Percentiles rank a stretch among this genome's conserved stretches.
Conservation (phyloP, 2,329 filamentous ascomycete species). For the Pseudogymnoascus sp. region DNA sequence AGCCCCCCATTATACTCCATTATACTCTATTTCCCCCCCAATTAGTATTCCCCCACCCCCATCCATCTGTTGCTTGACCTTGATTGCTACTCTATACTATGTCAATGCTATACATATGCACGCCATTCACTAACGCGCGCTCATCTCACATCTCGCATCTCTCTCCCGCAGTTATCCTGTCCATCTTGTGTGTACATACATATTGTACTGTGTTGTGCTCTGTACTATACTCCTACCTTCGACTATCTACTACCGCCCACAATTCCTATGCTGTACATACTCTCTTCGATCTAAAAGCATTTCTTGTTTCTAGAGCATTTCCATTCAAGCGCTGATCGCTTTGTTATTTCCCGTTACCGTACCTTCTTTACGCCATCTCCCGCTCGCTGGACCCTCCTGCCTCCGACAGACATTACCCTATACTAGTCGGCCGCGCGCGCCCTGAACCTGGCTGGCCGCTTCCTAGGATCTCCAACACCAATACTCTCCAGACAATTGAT, state of each 20-base stretch:
- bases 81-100: background rate
- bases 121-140: background rate
- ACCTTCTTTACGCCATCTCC: background rate
- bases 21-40: background rate
- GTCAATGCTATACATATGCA: background rate
- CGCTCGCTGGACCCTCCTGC: background rate
- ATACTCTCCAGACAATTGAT: background rate
- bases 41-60: background rate
- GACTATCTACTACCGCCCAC: background rate
- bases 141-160: background rate
- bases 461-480: background rate
- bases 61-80: background rate
- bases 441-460: background rate
- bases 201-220: background rate
- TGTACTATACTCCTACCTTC: background rate
- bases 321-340: background rate
- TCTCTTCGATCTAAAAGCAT: background rate
- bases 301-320: background rate
- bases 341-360: background rate
- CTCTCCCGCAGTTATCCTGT: background rate
- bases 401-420: background rate
- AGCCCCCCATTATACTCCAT: background rate
- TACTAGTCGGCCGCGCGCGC: background rate
- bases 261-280: background rate
- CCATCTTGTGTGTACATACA: background rate